Conservation (phyloP, 306 rosid species). For the Rubus parviflorus region DNA sequence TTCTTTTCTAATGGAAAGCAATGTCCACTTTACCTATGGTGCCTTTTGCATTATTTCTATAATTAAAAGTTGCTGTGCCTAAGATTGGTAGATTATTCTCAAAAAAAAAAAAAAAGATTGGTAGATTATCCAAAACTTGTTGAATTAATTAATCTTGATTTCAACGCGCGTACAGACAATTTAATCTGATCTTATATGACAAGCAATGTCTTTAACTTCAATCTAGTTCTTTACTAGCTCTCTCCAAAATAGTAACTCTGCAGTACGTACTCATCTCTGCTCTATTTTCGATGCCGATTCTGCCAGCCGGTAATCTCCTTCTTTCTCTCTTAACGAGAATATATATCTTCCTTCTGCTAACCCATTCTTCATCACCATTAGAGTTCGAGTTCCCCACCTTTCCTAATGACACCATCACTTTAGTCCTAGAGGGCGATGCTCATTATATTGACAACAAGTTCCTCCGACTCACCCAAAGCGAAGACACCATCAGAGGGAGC, state of each 20-base stretch:
- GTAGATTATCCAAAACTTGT: too few species aligned
- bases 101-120: too few species aligned
- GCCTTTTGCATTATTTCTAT: neutral
- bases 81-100: too few species aligned
- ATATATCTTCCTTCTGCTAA: neutral
- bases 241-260: neutral
- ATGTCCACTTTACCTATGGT: neutral
- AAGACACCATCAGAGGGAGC: neutral
- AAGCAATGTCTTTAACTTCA: too few species aligned
- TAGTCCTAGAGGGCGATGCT: neutral
- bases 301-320: neutral
- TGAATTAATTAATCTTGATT: neutral
- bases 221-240: neutral
- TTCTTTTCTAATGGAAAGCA: neutral
- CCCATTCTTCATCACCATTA: neutral
- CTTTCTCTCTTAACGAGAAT: neutral
- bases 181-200: too few species aligned
- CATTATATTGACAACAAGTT: neutral
- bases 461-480: conserved; percentile 10
- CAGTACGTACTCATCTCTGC: neutral
- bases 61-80: neutral
- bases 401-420: neutral
- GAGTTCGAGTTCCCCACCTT: neutral
- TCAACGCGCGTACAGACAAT: neutral
- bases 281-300: neutral